These are phyloP conservation scores for Mortierella sp. DNA, from an alignment of 371 early-diverging fungal genomes.

Conservation along the genomic window DNA sequence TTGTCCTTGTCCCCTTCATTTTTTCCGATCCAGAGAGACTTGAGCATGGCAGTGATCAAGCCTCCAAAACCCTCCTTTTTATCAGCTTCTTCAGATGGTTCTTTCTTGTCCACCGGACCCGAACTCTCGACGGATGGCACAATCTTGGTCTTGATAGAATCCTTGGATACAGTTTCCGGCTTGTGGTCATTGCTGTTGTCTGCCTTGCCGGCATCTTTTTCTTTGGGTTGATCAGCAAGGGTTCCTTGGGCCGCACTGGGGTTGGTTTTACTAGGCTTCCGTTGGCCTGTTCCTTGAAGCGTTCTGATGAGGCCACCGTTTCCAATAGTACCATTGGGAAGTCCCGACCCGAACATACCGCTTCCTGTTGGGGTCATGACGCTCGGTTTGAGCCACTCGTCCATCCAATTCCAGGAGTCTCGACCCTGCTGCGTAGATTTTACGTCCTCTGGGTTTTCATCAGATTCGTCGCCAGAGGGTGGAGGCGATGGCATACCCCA, in stretches of 20 bases:
- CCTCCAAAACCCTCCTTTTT: conserved; percentile 17
- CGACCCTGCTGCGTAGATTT: conserved; percentile 8
- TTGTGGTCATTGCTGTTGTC: not conserved
- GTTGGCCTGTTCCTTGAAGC: conserved; percentile 22
- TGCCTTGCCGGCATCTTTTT: no score
- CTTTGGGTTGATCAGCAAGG: no score
- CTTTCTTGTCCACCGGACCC: not conserved
- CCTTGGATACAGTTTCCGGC: not conserved
- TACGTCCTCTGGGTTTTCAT: not conserved
- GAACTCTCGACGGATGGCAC: not conserved
- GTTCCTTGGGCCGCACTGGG: no score
- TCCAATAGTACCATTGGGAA: conserved; percentile 18
- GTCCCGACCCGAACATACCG: no score
- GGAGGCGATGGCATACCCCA: conserved; percentile 30
- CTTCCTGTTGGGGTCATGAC: no score
- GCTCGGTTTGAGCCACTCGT: conserved; percentile 28
- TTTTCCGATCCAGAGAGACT: conserved; percentile 24
- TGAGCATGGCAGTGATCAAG: conserved; percentile 29
- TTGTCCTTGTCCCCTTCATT: conserved; percentile 6
- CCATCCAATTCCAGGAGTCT: conserved; percentile 38
- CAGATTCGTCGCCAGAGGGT: conserved; percentile 25
- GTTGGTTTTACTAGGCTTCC: not conserved
- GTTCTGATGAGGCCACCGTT: conserved; percentile 36
- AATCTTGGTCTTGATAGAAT: not conserved
- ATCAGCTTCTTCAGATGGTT: not conserved